Evolutionary conservation across 805 yeast genomes (phyloP).

Genomic region (Ogataea neopini): DNA sequence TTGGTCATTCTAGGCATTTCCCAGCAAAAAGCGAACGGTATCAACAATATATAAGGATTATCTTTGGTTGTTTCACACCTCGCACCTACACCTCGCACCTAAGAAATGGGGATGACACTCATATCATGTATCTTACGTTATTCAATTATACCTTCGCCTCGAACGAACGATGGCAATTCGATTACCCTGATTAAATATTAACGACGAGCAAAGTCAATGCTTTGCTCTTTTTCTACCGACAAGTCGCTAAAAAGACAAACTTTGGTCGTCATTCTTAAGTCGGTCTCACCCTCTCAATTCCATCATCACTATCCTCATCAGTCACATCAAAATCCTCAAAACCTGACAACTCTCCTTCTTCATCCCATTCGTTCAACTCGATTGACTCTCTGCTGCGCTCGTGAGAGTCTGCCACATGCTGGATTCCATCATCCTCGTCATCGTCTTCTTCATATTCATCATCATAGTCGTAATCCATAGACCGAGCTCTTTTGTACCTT

Average conservation of each 20-base stretch:
- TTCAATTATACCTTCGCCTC: too few species aligned
- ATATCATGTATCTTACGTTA: too few species aligned
- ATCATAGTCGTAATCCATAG: conserved; percentile 22
- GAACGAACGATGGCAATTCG: too few species aligned
- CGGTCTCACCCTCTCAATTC: conserved; percentile 32
- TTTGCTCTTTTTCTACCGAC: too few species aligned
- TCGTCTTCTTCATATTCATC: conserved; percentile 17
- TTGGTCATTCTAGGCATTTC: too few species aligned
- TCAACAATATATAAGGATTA: background rate
- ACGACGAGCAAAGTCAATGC: too few species aligned
- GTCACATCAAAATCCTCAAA: conserved; percentile 27
- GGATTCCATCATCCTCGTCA: conserved; percentile 7
- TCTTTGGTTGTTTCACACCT: too few species aligned
- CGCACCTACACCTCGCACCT: too few species aligned
- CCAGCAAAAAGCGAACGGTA: background rate
- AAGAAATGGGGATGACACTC: too few species aligned
- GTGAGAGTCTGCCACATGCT: conserved; percentile 5
- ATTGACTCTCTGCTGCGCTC: conserved; percentile 6
- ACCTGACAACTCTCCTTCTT: conserved; percentile 23
- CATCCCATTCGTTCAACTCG: conserved; percentile 15
- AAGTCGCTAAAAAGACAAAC: too few species aligned
- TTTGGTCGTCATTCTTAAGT: too few species aligned
- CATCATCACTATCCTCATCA: conserved; percentile 34
- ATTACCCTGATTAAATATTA: too few species aligned
- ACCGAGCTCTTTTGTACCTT: conserved; percentile 29